Percentiles rank a stretch among this genome's conserved stretches.
These are phyloP conservation scores for Begonia peltatifolia DNA, from an alignment of 306 rosid species.

Conservation along the genomic window DNA sequence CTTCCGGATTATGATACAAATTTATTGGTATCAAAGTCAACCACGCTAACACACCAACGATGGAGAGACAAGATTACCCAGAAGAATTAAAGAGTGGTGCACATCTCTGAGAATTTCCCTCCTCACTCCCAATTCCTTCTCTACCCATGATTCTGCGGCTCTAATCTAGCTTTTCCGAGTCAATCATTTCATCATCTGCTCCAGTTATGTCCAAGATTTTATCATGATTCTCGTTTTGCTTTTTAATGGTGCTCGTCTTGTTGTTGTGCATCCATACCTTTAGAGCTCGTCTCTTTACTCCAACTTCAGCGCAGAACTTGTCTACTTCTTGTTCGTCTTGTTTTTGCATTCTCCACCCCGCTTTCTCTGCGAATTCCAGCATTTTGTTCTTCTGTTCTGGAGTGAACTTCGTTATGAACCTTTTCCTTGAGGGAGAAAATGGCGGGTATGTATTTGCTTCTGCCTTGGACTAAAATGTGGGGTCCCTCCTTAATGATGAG, in stretches of 20 bases:
- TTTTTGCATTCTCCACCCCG: slow-evolving; percentile 41
- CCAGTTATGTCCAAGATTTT: neutral
- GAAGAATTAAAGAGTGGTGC: too few relatives aligned
- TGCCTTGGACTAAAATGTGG: slow-evolving; percentile 9
- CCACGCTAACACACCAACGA: too few relatives aligned
- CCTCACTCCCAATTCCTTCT: too few relatives aligned
- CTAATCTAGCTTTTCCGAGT: neutral
- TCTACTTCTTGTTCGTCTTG: slow-evolving; percentile 34
- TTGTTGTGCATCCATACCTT: slow-evolving; percentile 56
- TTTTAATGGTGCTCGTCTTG: slow-evolving; percentile 20
- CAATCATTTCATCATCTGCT: neutral
- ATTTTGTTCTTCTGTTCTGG: slow-evolving; percentile 31
- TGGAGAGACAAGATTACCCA: too few relatives aligned
- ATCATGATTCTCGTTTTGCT: slow-evolving; percentile 6
- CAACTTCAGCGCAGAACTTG: slow-evolving; percentile 30
- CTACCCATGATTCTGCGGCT: neutral
- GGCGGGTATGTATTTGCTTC: slow-evolving; percentile 12
- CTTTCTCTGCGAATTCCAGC: slow-evolving; percentile 38
- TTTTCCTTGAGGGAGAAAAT: slow-evolving; percentile 22
- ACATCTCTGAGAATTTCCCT: too few relatives aligned
- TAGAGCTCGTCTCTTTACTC: slow-evolving; percentile 29
- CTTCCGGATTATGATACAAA: too few relatives aligned
- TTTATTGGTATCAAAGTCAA: too few relatives aligned
- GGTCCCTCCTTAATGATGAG: too few relatives aligned
- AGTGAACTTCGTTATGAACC: slow-evolving; percentile 34